A percentile compares a stretch with the other conserved stretches of the same genome.
Conservation (phyloP, 2,329 filamentous ascomycete genomes). For the Xylaria sp. region DNA sequence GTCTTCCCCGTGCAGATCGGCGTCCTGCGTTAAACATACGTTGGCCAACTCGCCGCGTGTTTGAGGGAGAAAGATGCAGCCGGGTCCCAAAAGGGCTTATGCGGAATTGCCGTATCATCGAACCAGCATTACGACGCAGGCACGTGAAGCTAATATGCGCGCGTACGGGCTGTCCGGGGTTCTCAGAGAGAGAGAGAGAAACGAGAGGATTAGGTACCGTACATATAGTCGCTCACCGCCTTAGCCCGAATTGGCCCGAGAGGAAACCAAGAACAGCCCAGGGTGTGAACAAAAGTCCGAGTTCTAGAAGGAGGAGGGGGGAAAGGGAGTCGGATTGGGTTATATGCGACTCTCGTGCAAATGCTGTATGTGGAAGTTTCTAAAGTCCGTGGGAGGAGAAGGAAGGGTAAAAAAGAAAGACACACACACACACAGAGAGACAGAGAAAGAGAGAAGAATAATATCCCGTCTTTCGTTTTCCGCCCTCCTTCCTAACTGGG, state of each 20-base stretch:
- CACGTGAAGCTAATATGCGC: slow-evolving; percentile 23
- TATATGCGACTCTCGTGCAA: slow-evolving; percentile 21
- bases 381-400: slow-evolving; percentile 20
- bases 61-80: slow-evolving; percentile 4
- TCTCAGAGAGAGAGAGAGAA: neutral
- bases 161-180: slow-evolving; percentile 3
- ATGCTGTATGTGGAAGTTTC: slow-evolving; percentile 3
- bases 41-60: neutral
- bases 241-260: slow-evolving; percentile 12
- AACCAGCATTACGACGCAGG: slow-evolving; percentile 28
- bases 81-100: slow-evolving; percentile 5
- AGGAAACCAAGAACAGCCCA: neutral
- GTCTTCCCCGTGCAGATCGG: slow-evolving; percentile 8
- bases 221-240: slow-evolving; percentile 22
- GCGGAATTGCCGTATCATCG: slow-evolving; percentile 20
- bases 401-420: neutral
- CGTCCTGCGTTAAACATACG: neutral
- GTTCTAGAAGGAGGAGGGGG: slow-evolving; percentile 25
- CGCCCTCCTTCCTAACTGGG: slow-evolving; percentile 46
- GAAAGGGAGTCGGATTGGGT: too few relatives aligned
- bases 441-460: neutral
- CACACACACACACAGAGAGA: neutral
- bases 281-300: neutral
- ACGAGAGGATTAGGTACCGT: neutral
- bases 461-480: slow-evolving; percentile 12